A percentile compares a stretch with the other conserved stretches of the same genome.
Evolutionary conservation across 164 flowering plant species (phyloP).

Genomic region (Macadamia tetraphylla): DNA sequence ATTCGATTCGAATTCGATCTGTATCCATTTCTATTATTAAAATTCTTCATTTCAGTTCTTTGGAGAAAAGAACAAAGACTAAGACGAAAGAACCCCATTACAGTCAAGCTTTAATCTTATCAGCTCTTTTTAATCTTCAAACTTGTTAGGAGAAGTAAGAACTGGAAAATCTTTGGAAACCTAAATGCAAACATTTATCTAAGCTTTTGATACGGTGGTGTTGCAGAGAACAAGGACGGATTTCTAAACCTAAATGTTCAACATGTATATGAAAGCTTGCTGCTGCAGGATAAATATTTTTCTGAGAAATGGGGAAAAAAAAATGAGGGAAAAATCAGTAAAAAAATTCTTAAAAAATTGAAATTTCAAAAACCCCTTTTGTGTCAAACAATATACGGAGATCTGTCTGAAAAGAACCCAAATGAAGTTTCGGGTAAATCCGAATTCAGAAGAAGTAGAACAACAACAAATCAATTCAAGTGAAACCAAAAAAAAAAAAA

Average conservation of each 20-base stretch:
- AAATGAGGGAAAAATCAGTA: slow-evolving; percentile 6
- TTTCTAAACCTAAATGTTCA: slow-evolving; percentile 24
- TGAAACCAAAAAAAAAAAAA: too few relatives aligned
- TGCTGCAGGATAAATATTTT: slow-evolving; percentile 7
- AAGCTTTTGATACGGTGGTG: slow-evolving; percentile 10
- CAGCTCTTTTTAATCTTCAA: too few relatives aligned
- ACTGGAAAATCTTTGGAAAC: too few relatives aligned
- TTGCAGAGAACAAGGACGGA: slow-evolving; percentile 24
- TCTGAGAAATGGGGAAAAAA: background rate
- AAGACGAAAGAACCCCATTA: too few relatives aligned
- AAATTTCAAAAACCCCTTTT: background rate
- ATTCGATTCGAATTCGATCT: too few relatives aligned
- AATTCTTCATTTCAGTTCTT: too few relatives aligned
- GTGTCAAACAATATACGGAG: background rate
- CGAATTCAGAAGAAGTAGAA: background rate
- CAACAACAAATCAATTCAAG: too few relatives aligned
- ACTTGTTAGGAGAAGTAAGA: too few relatives aligned
- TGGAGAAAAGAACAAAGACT: too few relatives aligned
- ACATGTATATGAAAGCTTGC: too few relatives aligned
- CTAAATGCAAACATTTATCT: background rate
- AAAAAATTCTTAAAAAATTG: background rate
- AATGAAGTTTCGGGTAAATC: background rate
- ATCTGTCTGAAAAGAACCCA: slow-evolving; percentile 1
- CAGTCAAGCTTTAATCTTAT: too few relatives aligned
- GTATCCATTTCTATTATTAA: too few relatives aligned